Conservation (phyloP, 2,329 filamentous ascomycete genomes). For the Pyrenochaeta sp. region DNA sequence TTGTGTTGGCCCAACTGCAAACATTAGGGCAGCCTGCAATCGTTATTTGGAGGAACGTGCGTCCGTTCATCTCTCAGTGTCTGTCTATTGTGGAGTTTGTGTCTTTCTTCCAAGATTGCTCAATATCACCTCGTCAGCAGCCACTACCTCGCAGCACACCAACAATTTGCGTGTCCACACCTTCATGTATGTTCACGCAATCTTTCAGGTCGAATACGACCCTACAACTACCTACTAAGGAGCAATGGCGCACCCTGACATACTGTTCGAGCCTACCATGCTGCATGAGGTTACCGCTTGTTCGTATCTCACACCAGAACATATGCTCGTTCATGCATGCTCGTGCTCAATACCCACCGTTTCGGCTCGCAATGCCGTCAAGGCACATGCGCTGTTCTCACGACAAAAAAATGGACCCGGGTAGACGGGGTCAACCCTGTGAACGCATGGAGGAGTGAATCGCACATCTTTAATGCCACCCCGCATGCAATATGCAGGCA, state of each 20-base stretch:
- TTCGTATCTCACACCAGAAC: background rate
- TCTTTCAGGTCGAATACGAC: slow-evolving; percentile 1
- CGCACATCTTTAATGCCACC: background rate
- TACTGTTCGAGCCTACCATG: background rate
- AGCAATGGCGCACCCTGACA: background rate
- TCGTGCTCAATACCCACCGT: background rate
- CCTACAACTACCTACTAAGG: background rate
- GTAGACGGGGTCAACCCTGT: background rate
- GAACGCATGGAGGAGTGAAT: background rate
- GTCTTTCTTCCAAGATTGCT: slow-evolving; percentile 12
- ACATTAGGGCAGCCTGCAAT: background rate
- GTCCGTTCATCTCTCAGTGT: slow-evolving; percentile 1
- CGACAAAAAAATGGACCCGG: background rate
- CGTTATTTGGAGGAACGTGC: slow-evolving; percentile 5
- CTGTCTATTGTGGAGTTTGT: background rate
- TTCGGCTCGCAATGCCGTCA: slow-evolving; percentile 10
- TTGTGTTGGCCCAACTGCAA: background rate
- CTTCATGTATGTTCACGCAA: background rate
- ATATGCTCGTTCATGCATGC: background rate
- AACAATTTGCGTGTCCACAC: background rate
- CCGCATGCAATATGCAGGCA: slow-evolving; percentile 8
- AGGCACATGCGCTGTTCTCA: background rate
- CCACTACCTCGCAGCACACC: slow-evolving; percentile 4
- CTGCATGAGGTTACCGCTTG: background rate
- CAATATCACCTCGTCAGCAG: slow-evolving; percentile 14